Evolutionary conservation across 2,329 filamentous ascomycete genomes (phyloP).

Genomic region (Pseudopyricularia cyperi): DNA sequence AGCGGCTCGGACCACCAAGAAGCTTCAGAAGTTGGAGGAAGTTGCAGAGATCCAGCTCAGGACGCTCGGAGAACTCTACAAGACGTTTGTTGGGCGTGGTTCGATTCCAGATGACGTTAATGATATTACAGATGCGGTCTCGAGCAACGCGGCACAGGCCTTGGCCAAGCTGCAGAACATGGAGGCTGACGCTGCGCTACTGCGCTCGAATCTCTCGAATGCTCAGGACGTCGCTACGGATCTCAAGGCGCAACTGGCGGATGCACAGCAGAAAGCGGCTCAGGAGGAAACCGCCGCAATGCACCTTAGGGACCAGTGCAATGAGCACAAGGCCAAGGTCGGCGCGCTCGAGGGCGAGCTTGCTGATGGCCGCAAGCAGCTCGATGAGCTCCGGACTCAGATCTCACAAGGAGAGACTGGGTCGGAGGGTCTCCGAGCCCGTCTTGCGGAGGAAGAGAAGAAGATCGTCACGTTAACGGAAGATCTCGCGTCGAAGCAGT

Average conservation of each 20-base stretch:
- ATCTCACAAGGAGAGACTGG: constrained; percentile 76
- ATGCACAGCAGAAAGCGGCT: constrained; percentile 37
- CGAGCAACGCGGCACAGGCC: constrained; percentile 43
- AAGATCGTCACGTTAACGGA: constrained; percentile 55
- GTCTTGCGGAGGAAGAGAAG: constrained; percentile 62
- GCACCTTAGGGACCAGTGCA: constrained; percentile 39
- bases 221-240: constrained; percentile 40
- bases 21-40: constrained; percentile 36
- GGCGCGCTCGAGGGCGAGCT: constrained; percentile 42
- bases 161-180: constrained; percentile 45
- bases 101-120: constrained; percentile 38
- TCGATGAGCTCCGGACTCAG: constrained; percentile 54
- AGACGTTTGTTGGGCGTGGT: constrained; percentile 39
- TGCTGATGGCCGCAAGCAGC: constrained; percentile 53
- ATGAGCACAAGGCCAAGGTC: constrained; percentile 40
- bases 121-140: constrained; percentile 47
- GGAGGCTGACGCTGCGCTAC: constrained; percentile 44
- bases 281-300: constrained; percentile 36
- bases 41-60: constrained; percentile 36
- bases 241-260: constrained; percentile 43
- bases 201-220: constrained; percentile 50
- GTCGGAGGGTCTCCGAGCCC: constrained; percentile 63
- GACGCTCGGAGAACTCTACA: constrained; percentile 46
- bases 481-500: constrained; percentile 61
- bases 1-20: constrained; percentile 34